These are phyloP conservation scores for Candida palmyrensis DNA, from an alignment of 805 yeast species.

Conservation along the genomic window DNA sequence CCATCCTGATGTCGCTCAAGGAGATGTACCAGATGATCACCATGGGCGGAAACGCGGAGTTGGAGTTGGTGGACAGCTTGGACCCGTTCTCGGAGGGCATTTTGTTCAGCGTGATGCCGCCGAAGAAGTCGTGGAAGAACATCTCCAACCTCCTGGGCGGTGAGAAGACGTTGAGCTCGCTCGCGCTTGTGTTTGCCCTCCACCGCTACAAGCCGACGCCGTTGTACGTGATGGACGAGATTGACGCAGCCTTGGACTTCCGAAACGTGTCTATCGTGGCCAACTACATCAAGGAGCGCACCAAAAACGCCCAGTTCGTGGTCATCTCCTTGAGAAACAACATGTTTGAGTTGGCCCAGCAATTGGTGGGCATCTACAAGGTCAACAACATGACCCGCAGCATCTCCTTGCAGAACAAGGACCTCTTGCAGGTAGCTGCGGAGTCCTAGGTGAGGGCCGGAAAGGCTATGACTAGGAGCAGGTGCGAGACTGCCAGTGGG, in stretches of 20 bases:
- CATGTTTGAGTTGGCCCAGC: slow-evolving; percentile 95
- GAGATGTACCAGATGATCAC: slow-evolving; percentile 99
- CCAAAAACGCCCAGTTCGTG: slow-evolving; percentile 93
- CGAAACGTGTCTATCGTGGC: slow-evolving; percentile 97
- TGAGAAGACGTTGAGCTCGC: slow-evolving; percentile 90
- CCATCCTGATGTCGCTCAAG: slow-evolving; percentile 81
- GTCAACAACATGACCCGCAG: slow-evolving; percentile 87
- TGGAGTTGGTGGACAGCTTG: slow-evolving; percentile 89
- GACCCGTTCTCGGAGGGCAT: slow-evolving; percentile 99
- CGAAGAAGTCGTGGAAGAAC: slow-evolving; percentile 95
- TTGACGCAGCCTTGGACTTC: slow-evolving; percentile 97
- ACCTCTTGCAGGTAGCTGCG: slow-evolving; percentile 20
- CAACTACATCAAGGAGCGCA: slow-evolving; percentile 90
- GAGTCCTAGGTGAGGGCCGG: no score
- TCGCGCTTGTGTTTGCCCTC: slow-evolving; percentile 92
- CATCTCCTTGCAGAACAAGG: slow-evolving; percentile 68
- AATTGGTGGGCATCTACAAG: slow-evolving; percentile 92
- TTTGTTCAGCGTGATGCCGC: slow-evolving; percentile 97
- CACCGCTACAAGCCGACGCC: slow-evolving; percentile 98
- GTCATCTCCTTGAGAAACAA: slow-evolving; percentile 94
- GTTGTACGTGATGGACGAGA: slow-evolving; percentile 96
- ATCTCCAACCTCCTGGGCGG: slow-evolving; percentile 96
- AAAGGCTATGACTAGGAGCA: no score
- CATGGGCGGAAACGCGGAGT: slow-evolving; percentile 98
- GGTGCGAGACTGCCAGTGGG: no score